Evolutionary conservation across 345 rosid genomes (phyloP), one percentile per base, ranked within the genome.

Genomic region (Gossypium australe): DNA sequence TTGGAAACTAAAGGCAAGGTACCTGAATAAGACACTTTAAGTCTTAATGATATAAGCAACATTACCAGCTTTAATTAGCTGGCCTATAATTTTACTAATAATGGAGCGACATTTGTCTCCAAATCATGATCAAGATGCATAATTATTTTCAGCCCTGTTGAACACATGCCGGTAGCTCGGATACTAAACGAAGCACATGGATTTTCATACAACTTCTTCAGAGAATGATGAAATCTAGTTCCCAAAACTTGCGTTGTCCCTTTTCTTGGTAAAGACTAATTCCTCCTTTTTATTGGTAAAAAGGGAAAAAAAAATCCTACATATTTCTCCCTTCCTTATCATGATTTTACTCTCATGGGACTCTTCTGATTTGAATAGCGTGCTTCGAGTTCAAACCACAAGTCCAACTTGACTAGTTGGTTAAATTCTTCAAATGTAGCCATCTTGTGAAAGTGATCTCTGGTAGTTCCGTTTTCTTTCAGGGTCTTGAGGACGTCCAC

Each of bases 351-450:
- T 11, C 68, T 22, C 2, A 9, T 10, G 6, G 1, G 22, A 43
- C 48, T 63, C 48, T 44, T 65, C 27, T 4, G 0, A 66, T 44
- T 18, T 44, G 52, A 41, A 43, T 66, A 66, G 11, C 11, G n/a
- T 20, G 70, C 52, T 66, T 66, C 70, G 47, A 66, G 29, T 43
- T 66, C 70, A 20, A 43, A 66, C 52, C 29, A 66, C 24, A 29
- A 43, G 0, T 66, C 89, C 71, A 83, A 73, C 17, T 78, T 73
- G 44, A 88, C 83, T 75, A 88, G 53, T 70, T 78, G 72, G 53
- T 86, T 82, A 47, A 86, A 88, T 64, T 84, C 86, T 62, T 83
- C 77, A 34, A 87, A 86, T 24, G 85, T 75, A 73, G 82, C 80
- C 85, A 86, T 80, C 74, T 83, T 82, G n/a, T 80, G 17, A 53